Evolutionary conservation across 441 rosid genomes (phyloP).

Genomic region (Metrosideros polymorpha): DNA sequence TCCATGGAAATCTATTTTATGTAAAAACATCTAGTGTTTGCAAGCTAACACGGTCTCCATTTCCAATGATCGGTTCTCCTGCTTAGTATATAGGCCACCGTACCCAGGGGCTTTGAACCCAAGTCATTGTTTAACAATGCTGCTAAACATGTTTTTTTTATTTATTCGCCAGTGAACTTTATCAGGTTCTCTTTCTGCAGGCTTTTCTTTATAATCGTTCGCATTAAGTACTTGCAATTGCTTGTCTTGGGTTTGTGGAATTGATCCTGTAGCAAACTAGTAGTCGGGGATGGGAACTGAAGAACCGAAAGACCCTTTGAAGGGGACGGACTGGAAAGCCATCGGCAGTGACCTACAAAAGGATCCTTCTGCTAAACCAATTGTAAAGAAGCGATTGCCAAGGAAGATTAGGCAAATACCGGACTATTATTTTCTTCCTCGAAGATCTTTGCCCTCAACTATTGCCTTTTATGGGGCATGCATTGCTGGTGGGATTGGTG

Average conservation of each 20-base stretch:
- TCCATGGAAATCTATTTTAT: neutral
- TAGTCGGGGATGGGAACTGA: constrained; percentile 37
- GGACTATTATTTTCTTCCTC: constrained; percentile 68
- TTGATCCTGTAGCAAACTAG: neutral
- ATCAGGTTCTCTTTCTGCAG: neutral
- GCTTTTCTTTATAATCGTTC: neutral
- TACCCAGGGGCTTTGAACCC: neutral
- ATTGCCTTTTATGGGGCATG: constrained; percentile 60
- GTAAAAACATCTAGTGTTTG: neutral
- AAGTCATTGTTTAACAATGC: neutral
- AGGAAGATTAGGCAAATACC: constrained; percentile 67
- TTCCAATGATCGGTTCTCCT: neutral
- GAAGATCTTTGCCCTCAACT: constrained; percentile 33
- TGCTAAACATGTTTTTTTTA: neutral
- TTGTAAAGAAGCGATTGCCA: constrained; percentile 57
- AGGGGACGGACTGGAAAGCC: constrained; percentile 71
- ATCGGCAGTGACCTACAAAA: constrained; percentile 56
- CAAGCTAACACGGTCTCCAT: neutral
- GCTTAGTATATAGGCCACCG: neutral
- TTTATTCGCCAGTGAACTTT: neutral
- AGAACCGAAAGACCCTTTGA: constrained; percentile 64
- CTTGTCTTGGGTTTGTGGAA: neutral
- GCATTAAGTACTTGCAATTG: neutral
- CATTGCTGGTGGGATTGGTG: constrained; percentile 73
- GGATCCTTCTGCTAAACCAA: constrained; percentile 44